Evolutionary conservation across 495 filamentous ascomycete genomes (phyloP), one percentile per base, ranked within the genome.

Genomic region (Penicillium samsonianum): DNA sequence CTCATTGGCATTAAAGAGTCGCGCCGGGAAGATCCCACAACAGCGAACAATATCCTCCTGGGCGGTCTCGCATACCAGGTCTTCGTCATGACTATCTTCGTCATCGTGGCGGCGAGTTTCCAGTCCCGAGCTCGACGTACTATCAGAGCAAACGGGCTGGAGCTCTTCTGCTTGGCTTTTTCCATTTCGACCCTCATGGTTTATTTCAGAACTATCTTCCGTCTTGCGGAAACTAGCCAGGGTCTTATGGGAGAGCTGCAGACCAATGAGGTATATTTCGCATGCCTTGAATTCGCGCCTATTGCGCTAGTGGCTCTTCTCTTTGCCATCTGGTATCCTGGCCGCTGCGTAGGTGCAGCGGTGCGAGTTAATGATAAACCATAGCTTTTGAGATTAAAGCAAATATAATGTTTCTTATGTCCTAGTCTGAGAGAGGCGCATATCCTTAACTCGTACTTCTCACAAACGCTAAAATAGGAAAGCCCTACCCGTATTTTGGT

Each of bases 221-320:
- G 82, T 58, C 66, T 85, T 41, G 80, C 79, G 7, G 82, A 84
- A 69, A 83, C 80, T 2, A 73, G 78, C 0, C 62, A 83, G 62
- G 80, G 82, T 0, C 60, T 84, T 0, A 63, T 64, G 40, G 70
- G 74, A n/a, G 65, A 72, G 28, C 59, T 82, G 49, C 70, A 66
- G 33, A 71, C 71, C 0, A 70, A 78, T 60, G 81, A 83, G 63
- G 71, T 73, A 2, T 82, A 69, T 53, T 83, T 83, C 67, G 81
- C 77, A 19, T 72, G 67, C 37, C 63, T 83, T 55, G 80, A 83
- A 65, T 83, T 82, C 63, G 70, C 72, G 48, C 81, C 81, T 12
- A 71, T 83, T 31, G 76, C 78, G 22, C 37, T 81, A 57, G 78
- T 78, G 3, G 70, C 77, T 2, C 67, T 65, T 47, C 23, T 81